Conservation (phyloP, 345 rosid species). For the Aquilaria yunnanensis region DNA sequence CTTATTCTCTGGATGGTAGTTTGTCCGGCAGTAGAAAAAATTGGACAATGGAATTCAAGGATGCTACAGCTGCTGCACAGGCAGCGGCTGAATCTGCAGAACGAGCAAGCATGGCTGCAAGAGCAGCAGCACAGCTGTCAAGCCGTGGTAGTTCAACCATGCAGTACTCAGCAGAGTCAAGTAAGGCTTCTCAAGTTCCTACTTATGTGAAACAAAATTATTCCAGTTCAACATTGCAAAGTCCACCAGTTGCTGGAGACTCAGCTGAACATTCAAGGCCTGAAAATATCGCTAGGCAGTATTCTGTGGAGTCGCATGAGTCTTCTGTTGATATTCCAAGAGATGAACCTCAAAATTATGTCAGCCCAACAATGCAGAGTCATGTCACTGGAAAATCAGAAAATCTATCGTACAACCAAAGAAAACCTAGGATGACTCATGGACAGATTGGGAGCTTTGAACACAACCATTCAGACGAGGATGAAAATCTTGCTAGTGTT, state of each 20-base stretch:
- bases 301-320: conserved; percentile 29
- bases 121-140: conserved; percentile 91
- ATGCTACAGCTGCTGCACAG: conserved; percentile 87
- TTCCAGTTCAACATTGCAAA: no score
- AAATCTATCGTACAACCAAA: conserved; percentile 12
- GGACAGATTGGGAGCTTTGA: conserved; percentile 17
- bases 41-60: conserved; percentile 71
- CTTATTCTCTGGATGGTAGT: conserved; percentile 29
- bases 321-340: conserved; percentile 26
- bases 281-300: conserved; percentile 34
- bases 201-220: conserved; percentile 20
- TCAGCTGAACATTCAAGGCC: conserved; percentile 78
- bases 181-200: conserved; percentile 21
- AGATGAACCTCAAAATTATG: conserved; percentile 12
- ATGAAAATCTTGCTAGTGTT: conserved; percentile 20
- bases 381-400: conserved; percentile 18
- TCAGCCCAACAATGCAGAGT: conserved; percentile 23
- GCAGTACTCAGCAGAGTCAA: conserved; percentile 38
- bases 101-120: conserved; percentile 92
- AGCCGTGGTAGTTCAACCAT: conserved; percentile 39
- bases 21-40: conserved; percentile 23
- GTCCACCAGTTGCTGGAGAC: not conserved
- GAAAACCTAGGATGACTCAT: conserved; percentile 17
- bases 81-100: conserved; percentile 99
- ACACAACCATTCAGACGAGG: conserved; percentile 19